Evolutionary conservation across 2,329 filamentous ascomycete species (phyloP), one percentile per base, ranked within the genome.

Genomic region (Ascochyta lentis): DNA sequence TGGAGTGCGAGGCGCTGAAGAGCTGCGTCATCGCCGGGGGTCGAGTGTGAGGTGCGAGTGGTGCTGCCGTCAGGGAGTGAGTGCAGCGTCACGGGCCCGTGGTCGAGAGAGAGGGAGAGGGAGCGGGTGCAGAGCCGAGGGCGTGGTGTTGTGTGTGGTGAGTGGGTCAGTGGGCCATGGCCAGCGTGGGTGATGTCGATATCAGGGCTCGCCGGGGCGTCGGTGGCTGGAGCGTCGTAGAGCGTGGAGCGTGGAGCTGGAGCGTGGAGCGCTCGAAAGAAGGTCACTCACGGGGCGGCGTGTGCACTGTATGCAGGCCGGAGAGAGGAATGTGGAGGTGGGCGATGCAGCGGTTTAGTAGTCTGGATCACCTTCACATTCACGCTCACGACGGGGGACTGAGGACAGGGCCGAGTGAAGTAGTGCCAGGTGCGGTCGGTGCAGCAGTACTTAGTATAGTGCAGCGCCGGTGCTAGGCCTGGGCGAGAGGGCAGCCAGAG

Each of bases 11-110:
- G 44, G 73, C 74, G 69, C 65, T 76, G 71, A 78, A 77, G 58
- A 79, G 70, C 64, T 78, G 76, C 62, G 77, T 77, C 77, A 78
- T 79, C 56, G 62, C 57, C 42, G 40, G 47, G n/a, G 56, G 19
- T 19, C 19, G 33, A 31, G 50, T 22, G 42, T 27, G 41, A 23
- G 35, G 29, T 16, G 53, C 51, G 22, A 8, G 24, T 26, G 24
- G 6, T 26, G 51, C 39, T 8, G 45, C 45, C 33, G 35, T 29
- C 49, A 51, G 29, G 54, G 38, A 44, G 49, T 34, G 38, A 46
- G 49, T 39, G 53, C 50, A 34, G 53, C 53, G 53, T 46, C 37
- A 35, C 47, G 23, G 47, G 34, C 23, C 16, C 38, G 47, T 41
- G 37, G 41, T 27, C 29, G 37, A 35, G 52, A 33, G 22, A 24